Evolutionary conservation across 2,329 filamentous ascomycete genomes (phyloP), one percentile per base, ranked within the genome.

Genomic region (Fusarium succisae): DNA sequence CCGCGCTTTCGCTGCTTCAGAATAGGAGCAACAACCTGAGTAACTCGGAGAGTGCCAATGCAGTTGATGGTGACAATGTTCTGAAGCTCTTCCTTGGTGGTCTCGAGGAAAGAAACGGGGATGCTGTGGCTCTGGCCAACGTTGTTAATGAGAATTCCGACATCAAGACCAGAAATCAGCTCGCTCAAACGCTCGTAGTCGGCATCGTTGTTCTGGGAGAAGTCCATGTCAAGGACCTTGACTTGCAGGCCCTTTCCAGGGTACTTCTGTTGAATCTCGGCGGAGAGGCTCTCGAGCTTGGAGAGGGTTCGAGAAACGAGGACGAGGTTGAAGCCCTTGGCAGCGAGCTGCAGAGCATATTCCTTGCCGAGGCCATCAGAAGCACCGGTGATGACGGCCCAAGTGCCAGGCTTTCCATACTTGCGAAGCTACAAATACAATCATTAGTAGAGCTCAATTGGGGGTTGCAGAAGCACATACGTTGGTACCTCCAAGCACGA

Each of bases 291-390:
- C 62, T 94, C 90, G 76, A 99, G 92, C 85, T 99, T 99, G 45
- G 94, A 94, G 76, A 93, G 89, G n/a, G 97, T 98, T 79, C 97
- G 95, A 51, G 96, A 98, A 70, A 99, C 92, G 77, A 99, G 94
- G 72, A 99, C 86, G 77, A 98, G 87, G 84, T 98, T 98, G 90
- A 96, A 99, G 79, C 95, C 95, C 82, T 96, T 95, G 70, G 90
- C 87, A 30, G 96, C 95, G 65, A 99, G 91, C 82, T 98, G 95
- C 38, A 93, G 88, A 43, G 96, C 94, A 82, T 94, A 99, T 85
- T 99, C 96, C 85, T 98, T 98, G 81, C 96, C 96, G 72, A 99
- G 91, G 74, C 96, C 97, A 83, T 99, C 96, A 17, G 95, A 98
- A 58, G 96, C 96, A 73, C 96, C 96, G 32, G 96, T 99, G 45